Evolutionary conservation across 257 asterid genomes (phyloP).

Genomic region (Rehmannia glutinosa): DNA sequence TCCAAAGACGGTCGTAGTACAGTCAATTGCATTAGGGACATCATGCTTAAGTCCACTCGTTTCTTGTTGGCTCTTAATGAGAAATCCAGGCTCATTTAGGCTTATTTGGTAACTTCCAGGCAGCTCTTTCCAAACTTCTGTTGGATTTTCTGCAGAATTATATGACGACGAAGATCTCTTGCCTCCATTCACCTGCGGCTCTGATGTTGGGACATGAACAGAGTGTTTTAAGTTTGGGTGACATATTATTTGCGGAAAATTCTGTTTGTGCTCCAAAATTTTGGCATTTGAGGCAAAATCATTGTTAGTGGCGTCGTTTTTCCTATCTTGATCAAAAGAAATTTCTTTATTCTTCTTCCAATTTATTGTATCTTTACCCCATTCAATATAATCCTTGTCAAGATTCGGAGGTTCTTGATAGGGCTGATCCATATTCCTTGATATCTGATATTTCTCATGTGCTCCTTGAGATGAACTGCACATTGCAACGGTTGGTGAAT

Average conservation of each 20-base stretch:
- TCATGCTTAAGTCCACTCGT: slow-evolving; percentile 15
- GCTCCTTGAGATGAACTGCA: slow-evolving; percentile 31
- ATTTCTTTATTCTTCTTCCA: slow-evolving; percentile 23
- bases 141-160: slow-evolving; percentile 21
- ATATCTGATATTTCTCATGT: slow-evolving; percentile 21
- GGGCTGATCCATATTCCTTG: slow-evolving; percentile 23
- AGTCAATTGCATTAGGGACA: slow-evolving; percentile 3
- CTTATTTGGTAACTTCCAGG: slow-evolving; percentile 21
- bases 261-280: slow-evolving; percentile 23
- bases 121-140: slow-evolving; percentile 19
- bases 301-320: slow-evolving; percentile 4
- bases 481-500: slow-evolving; percentile 32
- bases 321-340: slow-evolving; percentile 16
- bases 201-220: slow-evolving; percentile 23
- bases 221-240: slow-evolving; percentile 27
- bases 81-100: slow-evolving; percentile 27
- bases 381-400: slow-evolving; percentile 24
- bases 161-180: no score
- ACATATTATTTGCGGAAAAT: slow-evolving; percentile 33
- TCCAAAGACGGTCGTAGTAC: slow-evolving; percentile 6
- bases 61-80: slow-evolving; percentile 33
- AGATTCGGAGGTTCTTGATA: slow-evolving; percentile 16
- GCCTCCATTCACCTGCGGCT: no score
- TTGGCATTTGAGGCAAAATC: slow-evolving; percentile 19
- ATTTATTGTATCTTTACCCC: slow-evolving; percentile 16